Evolutionary conservation across 2,329 filamentous ascomycete species (phyloP).

Genomic region (Botryotinia narcissicola): DNA sequence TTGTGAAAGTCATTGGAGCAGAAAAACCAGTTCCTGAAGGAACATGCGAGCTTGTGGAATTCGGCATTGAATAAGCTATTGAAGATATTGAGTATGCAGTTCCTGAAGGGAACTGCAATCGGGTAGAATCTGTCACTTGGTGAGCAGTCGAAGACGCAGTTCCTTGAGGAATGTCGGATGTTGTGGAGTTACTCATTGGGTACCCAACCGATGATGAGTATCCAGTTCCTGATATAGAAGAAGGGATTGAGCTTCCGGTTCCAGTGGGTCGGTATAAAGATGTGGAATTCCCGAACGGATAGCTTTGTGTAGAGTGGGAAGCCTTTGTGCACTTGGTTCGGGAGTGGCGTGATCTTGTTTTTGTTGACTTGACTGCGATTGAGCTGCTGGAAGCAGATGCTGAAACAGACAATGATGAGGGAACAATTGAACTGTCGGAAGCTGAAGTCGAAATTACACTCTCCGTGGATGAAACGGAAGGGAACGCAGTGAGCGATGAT

Average conservation of each 20-base stretch:
- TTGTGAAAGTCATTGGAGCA: background rate
- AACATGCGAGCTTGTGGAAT: background rate
- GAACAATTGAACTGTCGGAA: background rate
- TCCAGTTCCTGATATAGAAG: background rate
- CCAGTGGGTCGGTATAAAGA: background rate
- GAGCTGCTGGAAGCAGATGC: background rate
- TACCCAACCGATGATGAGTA: background rate
- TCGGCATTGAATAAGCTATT: background rate
- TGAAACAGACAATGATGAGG: background rate
- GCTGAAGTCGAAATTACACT: background rate
- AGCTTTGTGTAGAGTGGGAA: background rate
- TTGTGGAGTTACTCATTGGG: conserved; percentile 2
- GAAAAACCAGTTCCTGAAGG: background rate
- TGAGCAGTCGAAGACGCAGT: background rate
- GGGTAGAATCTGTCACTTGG: background rate
- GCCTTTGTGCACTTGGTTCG: background rate
- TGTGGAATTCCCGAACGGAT: background rate
- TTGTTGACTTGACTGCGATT: background rate
- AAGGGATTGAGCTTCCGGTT: background rate
- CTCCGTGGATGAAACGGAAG: background rate
- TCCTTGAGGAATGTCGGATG: background rate
- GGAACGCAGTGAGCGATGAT: background rate
- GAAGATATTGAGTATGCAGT: background rate
- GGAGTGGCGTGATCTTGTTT: background rate
- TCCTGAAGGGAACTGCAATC: background rate